Evolutionary conservation across 2,329 filamentous ascomycete genomes (phyloP), one percentile per base, ranked within the genome.

Genomic region (Hypomyces rosellus): DNA sequence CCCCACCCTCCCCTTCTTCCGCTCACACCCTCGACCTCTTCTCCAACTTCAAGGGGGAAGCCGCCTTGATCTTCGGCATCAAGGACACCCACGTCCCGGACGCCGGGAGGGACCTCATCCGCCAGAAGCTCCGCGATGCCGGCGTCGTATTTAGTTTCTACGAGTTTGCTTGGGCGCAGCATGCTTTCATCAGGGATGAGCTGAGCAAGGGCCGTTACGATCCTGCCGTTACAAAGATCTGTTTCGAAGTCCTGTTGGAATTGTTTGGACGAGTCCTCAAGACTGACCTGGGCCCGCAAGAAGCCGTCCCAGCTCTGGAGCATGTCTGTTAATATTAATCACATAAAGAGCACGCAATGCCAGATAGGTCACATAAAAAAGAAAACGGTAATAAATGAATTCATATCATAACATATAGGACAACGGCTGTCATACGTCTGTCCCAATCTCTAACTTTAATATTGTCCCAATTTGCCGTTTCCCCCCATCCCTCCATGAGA

Each of bases 111-210:
- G 89, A 95, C 68, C 69, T 95, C 57, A 93, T 96, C 65, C 81
- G 90, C 52, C 81, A 81, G 65, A 91, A 89, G 54, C 74, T 96
- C 60, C 83, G 91, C 60, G 88, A 89, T 18, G 81, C 84, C 5
- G 86, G 85, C 9, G 78, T 85, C 5, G 75, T 78, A 9, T 91
- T 92, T 62, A 86, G 82, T 63, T 96, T 89, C 66, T 89, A 93
- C 69, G 91, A 96, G 71, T 83, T 88, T 57, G 88, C 89, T n/a
- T 92, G 89, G 82, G 90, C 91, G 3, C 91, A 96, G 69, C 91
- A 95, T 72, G 91, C 91, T 5, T 96, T 96, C 65, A 95, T 96
- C 65, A 79, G 91, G 15, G 91, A 96, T 63, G 91, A 96, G 73
- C 74, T 93, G 52, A 90, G 86, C 68, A 96, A 96, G 71, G 91